Evolutionary conservation across 2,329 filamentous ascomycete species (phyloP).

Genomic region (Talaromyces funiculosus): DNA sequence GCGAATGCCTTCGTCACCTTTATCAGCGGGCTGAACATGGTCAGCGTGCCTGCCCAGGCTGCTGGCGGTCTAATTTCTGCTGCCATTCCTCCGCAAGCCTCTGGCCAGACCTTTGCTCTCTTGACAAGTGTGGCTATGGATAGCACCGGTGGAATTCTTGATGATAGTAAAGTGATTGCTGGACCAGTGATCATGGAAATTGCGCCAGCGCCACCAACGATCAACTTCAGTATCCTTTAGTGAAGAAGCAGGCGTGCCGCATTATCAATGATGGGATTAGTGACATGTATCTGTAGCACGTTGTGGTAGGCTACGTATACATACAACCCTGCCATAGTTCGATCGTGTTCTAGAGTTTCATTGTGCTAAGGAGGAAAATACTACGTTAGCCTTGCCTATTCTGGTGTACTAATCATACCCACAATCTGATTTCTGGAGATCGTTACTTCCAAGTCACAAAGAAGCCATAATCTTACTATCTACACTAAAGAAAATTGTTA

Average conservation of each 20-base stretch:
- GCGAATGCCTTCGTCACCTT: slow-evolving; percentile 20
- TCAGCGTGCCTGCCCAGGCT: slow-evolving; percentile 20
- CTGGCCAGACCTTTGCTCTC: slow-evolving; percentile 27
- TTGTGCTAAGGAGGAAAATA: not conserved
- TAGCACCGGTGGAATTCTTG: slow-evolving; percentile 14
- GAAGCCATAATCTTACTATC: not conserved
- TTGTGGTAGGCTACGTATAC: not conserved
- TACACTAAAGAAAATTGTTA: not conserved
- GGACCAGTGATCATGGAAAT: slow-evolving; percentile 31
- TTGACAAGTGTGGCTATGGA: slow-evolving; percentile 21
- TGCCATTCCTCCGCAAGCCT: not conserved
- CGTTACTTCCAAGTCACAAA: not conserved
- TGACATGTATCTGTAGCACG: not conserved
- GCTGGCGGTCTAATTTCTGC: slow-evolving; percentile 18
- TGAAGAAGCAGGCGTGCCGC: not conserved
- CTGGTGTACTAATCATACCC: not conserved
- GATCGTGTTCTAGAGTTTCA: not conserved
- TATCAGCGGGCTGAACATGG: slow-evolving; percentile 21
- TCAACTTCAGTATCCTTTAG: slow-evolving; percentile 6
- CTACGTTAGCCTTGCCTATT: not conserved
- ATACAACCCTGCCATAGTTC: not conserved
- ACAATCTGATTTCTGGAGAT: not conserved
- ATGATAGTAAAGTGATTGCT: slow-evolving; percentile 26
- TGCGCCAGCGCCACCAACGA: slow-evolving; percentile 17
- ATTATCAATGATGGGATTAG: not conserved